Evolutionary conservation across 306 rosid species (phyloP).

Genomic region (Castanea mollissima): DNA sequence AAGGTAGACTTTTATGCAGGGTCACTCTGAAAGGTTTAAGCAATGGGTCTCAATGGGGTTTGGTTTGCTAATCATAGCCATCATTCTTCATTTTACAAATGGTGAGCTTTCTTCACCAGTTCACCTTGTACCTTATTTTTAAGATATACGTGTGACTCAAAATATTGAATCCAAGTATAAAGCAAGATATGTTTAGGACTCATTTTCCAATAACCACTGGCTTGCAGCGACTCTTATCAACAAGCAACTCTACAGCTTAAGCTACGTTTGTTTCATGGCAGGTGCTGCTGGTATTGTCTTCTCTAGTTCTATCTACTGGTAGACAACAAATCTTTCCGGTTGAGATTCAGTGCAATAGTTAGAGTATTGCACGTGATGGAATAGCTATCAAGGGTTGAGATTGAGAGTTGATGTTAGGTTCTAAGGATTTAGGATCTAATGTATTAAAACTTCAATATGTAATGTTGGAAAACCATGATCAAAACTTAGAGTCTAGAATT

Average conservation of each 20-base stretch:
- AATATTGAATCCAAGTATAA: not conserved
- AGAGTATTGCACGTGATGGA: no score
- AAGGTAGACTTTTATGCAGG: constrained; percentile 35
- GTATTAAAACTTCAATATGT: no score
- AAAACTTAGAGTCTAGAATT: no score
- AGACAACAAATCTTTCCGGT: not conserved
- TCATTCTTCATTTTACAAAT: constrained; percentile 75
- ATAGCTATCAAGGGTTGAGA: no score
- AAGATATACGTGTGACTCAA: not conserved
- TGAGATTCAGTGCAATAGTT: no score
- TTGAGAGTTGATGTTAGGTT: no score
- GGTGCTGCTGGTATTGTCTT: constrained; percentile 83
- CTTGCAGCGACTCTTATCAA: constrained; percentile 80
- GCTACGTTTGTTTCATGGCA: constrained; percentile 89
- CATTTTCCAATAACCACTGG: not conserved
- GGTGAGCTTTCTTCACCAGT: constrained; percentile 41
- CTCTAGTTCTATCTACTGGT: constrained; percentile 78
- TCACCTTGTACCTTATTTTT: not conserved
- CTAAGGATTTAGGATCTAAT: no score
- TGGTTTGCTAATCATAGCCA: constrained; percentile 54
- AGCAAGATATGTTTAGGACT: not conserved
- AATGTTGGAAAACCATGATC: no score
- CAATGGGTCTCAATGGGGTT: constrained; percentile 78
- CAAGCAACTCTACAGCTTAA: constrained; percentile 84
- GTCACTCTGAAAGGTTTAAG: constrained; percentile 73